Percentiles rank a stretch among this genome's conserved stretches.
Conservation (phyloP, 345 rosid species). For the Salix caprea region DNA sequence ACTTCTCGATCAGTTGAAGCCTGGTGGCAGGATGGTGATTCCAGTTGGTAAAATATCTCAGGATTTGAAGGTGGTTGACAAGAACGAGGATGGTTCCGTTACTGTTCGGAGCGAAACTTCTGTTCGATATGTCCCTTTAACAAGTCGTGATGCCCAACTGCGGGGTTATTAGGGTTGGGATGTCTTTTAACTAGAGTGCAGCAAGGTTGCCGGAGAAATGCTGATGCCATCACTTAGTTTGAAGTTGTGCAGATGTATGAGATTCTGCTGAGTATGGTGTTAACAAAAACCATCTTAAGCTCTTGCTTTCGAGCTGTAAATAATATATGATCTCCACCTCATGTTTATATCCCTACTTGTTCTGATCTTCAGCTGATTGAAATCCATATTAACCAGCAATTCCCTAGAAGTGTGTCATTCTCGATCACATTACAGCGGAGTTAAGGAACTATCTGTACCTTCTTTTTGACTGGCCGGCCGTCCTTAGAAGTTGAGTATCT, state of each 20-base stretch:
- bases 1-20: constrained; percentile 89
- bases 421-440: too few species aligned
- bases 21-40: constrained; percentile 97
- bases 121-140: constrained; percentile 90
- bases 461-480: neutral
- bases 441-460: neutral
- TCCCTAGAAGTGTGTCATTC: too few species aligned
- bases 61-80: constrained; percentile 74
- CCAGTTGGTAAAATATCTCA: constrained; percentile 84
- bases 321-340: neutral
- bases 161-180: constrained; percentile 4
- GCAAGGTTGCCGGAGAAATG: neutral
- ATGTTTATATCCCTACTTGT: neutral
- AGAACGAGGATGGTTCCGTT: constrained; percentile 71
- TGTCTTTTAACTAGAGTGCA: neutral
- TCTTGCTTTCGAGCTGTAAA: neutral
- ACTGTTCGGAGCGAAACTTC: constrained; percentile 56
- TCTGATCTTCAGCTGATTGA: neutral
- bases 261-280: neutral
- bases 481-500: neutral
- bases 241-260: constrained; percentile 3
- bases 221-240: neutral
- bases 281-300: neutral
- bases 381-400: too few species aligned
- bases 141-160: constrained; percentile 80